Evolutionary conservation across 352 stramenopile species (phyloP), one percentile per base, ranked within the genome.

Genomic region (Phytopythium vexans): DNA sequence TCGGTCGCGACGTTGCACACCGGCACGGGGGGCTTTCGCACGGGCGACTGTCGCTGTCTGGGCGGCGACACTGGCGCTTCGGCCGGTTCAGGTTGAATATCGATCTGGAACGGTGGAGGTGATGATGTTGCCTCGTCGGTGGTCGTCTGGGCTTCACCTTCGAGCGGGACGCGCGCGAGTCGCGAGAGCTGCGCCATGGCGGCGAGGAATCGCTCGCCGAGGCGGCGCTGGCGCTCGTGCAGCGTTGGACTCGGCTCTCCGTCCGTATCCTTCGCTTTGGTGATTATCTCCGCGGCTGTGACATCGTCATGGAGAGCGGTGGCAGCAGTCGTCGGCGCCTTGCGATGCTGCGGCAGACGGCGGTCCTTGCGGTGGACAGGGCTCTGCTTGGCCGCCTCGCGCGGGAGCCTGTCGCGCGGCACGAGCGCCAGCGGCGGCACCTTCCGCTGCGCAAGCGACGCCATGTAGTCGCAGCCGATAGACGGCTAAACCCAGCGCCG

Each of bases 191-290:
- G 54, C 50, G 68, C 60, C 77, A 88, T 85, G 57, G 84, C 66
- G 16, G 72, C 62, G 33, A 88, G 42, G 43, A 88, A 88, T 4
- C 77, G 58, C 50, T 86, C 73, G 1, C 75, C 75, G 0, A 88
- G 71, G 8, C 74, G 65, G 44, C 69, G 27, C 45, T 75, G 64
- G 0, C 64, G 53, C 27, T 74, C 42, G 1, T 10, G 11, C 3
- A 6, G 11, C 2, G 3, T 21, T 21, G 4, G 32, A 27, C 21
- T 27, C 8, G 2, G 10, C 21, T 21, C 12, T 1, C 2, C 15
- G 14, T 37, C 46, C 11, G 9, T 7, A 14, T 15, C 7, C 39
- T 43, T 15, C 1, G 39, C 12, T 1, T 3, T 3, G 8, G 15
- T 10, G 14, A 35, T 34, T 34, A 10, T 15, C 21, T 33, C 15